These are phyloP conservation scores for Fraxinus baroniana DNA, from an alignment of 305 asterid genomes.

Conservation along the genomic window DNA sequence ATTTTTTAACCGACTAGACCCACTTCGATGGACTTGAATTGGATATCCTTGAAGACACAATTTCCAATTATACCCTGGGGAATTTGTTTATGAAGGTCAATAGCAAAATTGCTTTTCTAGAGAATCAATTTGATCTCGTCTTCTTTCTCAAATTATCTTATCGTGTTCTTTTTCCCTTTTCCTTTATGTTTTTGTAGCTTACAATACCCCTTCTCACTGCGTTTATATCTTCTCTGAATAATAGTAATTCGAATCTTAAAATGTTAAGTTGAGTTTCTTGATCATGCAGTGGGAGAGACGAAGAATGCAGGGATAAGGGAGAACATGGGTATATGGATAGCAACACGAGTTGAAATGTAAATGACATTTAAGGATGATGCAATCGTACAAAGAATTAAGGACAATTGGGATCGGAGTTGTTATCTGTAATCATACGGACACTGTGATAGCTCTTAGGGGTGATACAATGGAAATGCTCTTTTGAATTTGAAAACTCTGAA, in stretches of 20 bases:
- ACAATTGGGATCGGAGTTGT: no score
- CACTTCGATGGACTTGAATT: slow-evolving; percentile 10
- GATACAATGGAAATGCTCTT: no score
- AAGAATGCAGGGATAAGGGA: no score
- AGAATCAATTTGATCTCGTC: not conserved
- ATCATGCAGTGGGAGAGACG: no score
- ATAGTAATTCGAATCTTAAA: no score
- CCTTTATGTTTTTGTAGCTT: not conserved
- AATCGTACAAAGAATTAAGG: not conserved
- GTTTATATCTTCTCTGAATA: no score
- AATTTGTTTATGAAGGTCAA: not conserved
- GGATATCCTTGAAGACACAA: not conserved
- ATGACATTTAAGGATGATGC: not conserved
- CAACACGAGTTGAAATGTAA: no score
- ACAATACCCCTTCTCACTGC: no score
- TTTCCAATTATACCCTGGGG: not conserved
- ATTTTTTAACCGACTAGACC: slow-evolving; percentile 27
- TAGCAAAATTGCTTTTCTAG: not conserved
- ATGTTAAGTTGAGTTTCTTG: no score
- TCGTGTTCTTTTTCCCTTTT: not conserved
- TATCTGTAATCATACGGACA: not conserved
- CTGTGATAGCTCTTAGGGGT: not conserved
- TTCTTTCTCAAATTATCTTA: not conserved
- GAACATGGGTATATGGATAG: no score
- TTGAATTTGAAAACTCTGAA: no score